phyloP scores from a whole-genome alignment of 441 rosid genomes.

The Iberis amara region DNA sequence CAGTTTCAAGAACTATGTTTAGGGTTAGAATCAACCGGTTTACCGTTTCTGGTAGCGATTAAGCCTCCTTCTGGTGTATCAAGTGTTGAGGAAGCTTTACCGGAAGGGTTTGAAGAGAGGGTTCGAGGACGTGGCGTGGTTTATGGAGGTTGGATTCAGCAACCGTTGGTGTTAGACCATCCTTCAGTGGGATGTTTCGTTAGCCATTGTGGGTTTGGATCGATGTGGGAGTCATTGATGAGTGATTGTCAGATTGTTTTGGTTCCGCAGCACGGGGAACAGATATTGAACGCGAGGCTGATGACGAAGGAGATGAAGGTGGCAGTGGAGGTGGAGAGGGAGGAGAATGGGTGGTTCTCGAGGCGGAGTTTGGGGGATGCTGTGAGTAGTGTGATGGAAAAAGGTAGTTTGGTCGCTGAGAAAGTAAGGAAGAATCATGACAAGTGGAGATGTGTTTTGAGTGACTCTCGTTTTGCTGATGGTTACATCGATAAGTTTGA shows the following conservation, averaged over 20 bases:
- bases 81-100: constrained; percentile 56
- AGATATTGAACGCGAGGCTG: constrained; percentile 52
- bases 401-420: constrained; percentile 35
- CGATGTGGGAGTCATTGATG: constrained; percentile 71
- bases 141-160: constrained; percentile 53
- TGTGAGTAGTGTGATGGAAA: constrained; percentile 42
- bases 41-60: constrained; percentile 43
- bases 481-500: constrained; percentile 40
- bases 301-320: constrained; percentile 44
- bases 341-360: constrained; percentile 48
- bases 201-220: constrained; percentile 66
- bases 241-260: constrained; percentile 51
- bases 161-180: constrained; percentile 40
- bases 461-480: constrained; percentile 28
- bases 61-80: constrained; percentile 43
- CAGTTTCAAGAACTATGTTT: constrained; percentile 55
- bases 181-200: constrained; percentile 62
- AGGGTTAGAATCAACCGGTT: constrained; percentile 43
- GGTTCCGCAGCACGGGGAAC: constrained; percentile 63
- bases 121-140: constrained; percentile 46
- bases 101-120: constrained; percentile 54
- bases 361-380: constrained; percentile 40
- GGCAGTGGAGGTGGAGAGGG: constrained; percentile 50
- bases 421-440: constrained; percentile 38
- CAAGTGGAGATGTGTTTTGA: constrained; percentile 34